Evolutionary conservation across 2,329 filamentous ascomycete species (phyloP).

Genomic region (Paraconiothyrium sp.): DNA sequence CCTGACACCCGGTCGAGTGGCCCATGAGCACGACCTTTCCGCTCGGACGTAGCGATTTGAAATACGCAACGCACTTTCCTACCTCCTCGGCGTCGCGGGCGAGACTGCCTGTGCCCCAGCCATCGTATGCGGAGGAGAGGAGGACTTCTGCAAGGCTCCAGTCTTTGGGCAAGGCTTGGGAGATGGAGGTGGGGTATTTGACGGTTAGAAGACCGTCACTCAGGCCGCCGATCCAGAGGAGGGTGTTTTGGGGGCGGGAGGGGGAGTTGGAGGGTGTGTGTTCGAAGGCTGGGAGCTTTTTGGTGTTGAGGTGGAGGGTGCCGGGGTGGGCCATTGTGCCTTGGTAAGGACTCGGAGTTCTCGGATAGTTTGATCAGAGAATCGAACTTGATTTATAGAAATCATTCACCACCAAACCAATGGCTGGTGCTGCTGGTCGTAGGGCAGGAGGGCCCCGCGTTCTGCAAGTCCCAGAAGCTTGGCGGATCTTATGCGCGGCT

Average conservation of each 20-base stretch:
- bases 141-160: constrained; percentile 65
- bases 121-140: constrained; percentile 62
- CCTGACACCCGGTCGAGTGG: constrained; percentile 74
- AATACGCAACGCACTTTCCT: constrained; percentile 61
- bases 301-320: constrained; percentile 54
- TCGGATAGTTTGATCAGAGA: too few relatives aligned
- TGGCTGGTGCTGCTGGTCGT: too few relatives aligned
- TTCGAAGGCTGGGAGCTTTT: constrained; percentile 57
- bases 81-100: constrained; percentile 65
- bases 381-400: too few relatives aligned
- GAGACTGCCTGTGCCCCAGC: constrained; percentile 65
- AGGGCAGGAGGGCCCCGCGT: too few relatives aligned
- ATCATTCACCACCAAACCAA: too few relatives aligned
- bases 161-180: constrained; percentile 56
- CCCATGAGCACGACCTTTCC: constrained; percentile 73
- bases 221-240: constrained; percentile 76
- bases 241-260: constrained; percentile 57
- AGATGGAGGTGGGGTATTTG: constrained; percentile 64
- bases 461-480: too few relatives aligned
- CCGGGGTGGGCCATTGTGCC: constrained; percentile 47
- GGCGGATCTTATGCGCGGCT: too few relatives aligned
- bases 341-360: too few relatives aligned
- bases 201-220: constrained; percentile 74
- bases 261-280: constrained; percentile 44
- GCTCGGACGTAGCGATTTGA: constrained; percentile 52